Evolutionary conservation across 805 yeast species (phyloP), one percentile per base, ranked within the genome.

Genomic region (Yarrowia sp.): DNA sequence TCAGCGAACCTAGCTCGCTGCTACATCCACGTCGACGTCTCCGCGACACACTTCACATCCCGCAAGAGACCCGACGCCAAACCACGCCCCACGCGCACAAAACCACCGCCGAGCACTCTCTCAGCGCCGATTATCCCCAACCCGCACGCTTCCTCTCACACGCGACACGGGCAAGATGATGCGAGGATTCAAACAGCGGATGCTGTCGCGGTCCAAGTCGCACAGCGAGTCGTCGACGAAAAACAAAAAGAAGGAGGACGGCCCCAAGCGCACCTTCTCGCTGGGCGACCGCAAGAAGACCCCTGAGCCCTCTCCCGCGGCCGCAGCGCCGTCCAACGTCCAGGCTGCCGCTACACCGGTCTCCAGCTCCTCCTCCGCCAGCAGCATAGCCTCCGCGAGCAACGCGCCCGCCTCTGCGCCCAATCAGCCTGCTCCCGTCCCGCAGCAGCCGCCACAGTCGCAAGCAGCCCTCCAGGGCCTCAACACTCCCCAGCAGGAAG

Each of bases 111-210:
- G 8, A 27, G 29, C 10, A 27, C 29, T 32, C 36, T 12, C 36
- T 32, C 16, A 14, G 14, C 14, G 10, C 6, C 38, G 8, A 35
- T 21, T 35, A n/a, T 13, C 21, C 22, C 13, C 39, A 38, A 24
- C 9, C 29, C 8, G 29, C 29, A 27, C 29, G 3, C 29, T 22
- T 27, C 44, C 27, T 39, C 44, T 14, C 14, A 9, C 44, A 14
- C 53, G 8, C 36, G 53, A 46, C 36, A 18, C 36, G 25, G 7
- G n/a, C 47, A 58, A 58, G 33, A 58, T 58, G 62, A 68, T 68
- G 71, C 68, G 67, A 63, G 71, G 71, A 58, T 68, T 68, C 63
- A 69, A 68, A 47, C 71, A 68, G 65, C 70, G 70, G 31, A 68
- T 68, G 65, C 68, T 67, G 51, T 66, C 68, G 62, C 66, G 68